Base-by-base conservation (phyloP, 2,329 filamentous ascomycete species). In the Grosmannia huntii region DNA sequence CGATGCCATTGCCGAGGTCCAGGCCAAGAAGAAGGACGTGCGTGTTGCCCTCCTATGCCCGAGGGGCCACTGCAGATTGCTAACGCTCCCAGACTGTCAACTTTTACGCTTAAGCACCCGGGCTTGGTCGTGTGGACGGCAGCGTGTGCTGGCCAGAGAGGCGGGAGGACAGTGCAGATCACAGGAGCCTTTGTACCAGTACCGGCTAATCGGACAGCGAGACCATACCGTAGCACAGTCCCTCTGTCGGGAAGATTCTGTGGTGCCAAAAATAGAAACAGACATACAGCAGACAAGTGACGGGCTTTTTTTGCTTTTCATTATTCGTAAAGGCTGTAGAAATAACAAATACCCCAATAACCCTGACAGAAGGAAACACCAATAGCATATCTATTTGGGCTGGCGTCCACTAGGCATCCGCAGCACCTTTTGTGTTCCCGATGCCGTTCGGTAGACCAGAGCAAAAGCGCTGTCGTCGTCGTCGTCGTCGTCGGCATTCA, bases 1-100 rank as follows among this genome's bases (percentile, higher is more conserved):
- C 55, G 94, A 99, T 77, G 94, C 94, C 61, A 97, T 99, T 72
- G 83, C 90, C 44, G 94, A 99, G 75, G 94, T 99, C 66, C 90
- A 91, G 72, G 85, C 87, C 62, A 86, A 96, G 85, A 96, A 96
- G 87, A 95, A 95, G 82, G 90, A 95, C 63, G 80, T 83, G 66
- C 76, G 80, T 77, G 53, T 23, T 31, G 0, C 27, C 27, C 36
- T 16, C 1, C 41, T 27, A 7, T 28, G 10, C n/a, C n/a, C n/a
- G n/a, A n/a, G n/a, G n/a, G n/a, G n/a, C n/a, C n/a, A n/a, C n/a
- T n/a, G n/a, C n/a, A n/a, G 6, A 6, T 5, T 5, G 36, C 36
- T 38, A 38, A 44, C 25, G 38, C 48, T 48, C 9, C 27, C 3
- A 81, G 78, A 82, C 79, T 36, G 79, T 82, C 73, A 82, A 79